Evolutionary conservation across 2,329 filamentous ascomycete species (phyloP).

Genomic region (Thielaviopsis punctulata): DNA sequence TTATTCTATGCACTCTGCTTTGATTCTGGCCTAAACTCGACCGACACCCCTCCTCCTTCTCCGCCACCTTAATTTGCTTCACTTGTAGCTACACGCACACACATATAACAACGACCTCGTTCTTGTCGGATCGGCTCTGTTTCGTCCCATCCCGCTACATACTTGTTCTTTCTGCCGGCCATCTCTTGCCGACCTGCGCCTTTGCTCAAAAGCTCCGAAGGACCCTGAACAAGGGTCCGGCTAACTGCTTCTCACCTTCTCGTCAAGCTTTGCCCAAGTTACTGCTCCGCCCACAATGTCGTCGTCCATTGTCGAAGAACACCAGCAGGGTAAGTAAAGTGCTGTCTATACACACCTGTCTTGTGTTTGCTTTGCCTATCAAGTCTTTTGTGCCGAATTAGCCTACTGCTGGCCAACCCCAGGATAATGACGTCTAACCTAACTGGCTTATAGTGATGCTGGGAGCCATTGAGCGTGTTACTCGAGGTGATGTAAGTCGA

Average conservation of each 20-base stretch:
- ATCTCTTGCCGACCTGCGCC: neutral
- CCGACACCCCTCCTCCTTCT: neutral
- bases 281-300: constrained; percentile 42
- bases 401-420: neutral
- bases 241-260: neutral
- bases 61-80: too few species aligned
- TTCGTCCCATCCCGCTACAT: too few species aligned
- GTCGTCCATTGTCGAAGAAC: constrained; percentile 68
- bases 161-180: too few species aligned
- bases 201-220: neutral
- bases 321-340: constrained; percentile 33
- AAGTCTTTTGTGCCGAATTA: neutral
- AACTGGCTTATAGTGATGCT: constrained; percentile 37
- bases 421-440: constrained; percentile 18
- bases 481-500: constrained; percentile 55
- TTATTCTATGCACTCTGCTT: too few species aligned
- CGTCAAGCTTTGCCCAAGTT: too few species aligned
- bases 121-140: too few species aligned
- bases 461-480: constrained; percentile 58
- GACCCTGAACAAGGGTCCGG: constrained; percentile 3
- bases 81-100: too few species aligned
- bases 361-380: too few species aligned
- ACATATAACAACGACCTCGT: too few species aligned
- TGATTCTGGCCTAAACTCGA: too few species aligned
- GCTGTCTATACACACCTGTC: neutral